Evolutionary conservation across 2,329 filamentous ascomycete species (phyloP).

Genomic region (Zymoseptoria crescenta): DNA sequence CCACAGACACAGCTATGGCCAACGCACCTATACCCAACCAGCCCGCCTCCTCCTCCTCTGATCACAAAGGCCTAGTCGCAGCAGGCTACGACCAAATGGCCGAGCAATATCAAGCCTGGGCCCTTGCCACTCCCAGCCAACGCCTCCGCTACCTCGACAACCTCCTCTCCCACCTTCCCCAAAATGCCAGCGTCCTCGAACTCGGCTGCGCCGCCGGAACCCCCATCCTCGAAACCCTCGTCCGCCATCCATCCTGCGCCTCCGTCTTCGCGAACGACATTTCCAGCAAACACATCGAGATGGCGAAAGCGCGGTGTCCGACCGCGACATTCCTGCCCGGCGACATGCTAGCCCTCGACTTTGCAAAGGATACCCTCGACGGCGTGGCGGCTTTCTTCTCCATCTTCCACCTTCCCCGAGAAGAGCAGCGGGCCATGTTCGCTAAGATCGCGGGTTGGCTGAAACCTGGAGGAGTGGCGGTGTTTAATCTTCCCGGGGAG

Average conservation of each 20-base stretch:
- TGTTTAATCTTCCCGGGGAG: slow-evolving; percentile 10
- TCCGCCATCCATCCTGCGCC: slow-evolving; percentile 3
- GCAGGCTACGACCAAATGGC: slow-evolving; percentile 4
- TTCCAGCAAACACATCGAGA: slow-evolving; percentile 9
- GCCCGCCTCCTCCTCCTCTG: neutral
- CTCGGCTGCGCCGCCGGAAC: slow-evolving; percentile 35
- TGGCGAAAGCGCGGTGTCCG: slow-evolving; percentile 13
- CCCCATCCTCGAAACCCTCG: slow-evolving; percentile 21
- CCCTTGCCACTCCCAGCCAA: neutral
- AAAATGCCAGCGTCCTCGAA: slow-evolving; percentile 26
- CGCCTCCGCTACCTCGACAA: neutral
- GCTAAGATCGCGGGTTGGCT: slow-evolving; percentile 10
- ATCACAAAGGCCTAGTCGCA: slow-evolving; percentile 1
- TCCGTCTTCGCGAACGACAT: slow-evolving; percentile 15
- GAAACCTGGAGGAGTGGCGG: slow-evolving; percentile 8
- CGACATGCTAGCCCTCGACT: slow-evolving; percentile 16
- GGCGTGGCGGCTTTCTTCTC: slow-evolving; percentile 13
- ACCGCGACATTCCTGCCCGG: slow-evolving; percentile 3
- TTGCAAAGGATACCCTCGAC: slow-evolving; percentile 6
- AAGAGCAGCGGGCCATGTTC: slow-evolving; percentile 12
- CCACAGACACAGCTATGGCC: neutral
- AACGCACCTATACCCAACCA: neutral
- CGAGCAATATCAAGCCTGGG: slow-evolving; percentile 1
- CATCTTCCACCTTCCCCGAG: slow-evolving; percentile 13
- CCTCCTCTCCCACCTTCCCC: neutral